Percentiles rank a stretch among this genome's conserved stretches.
phyloP scores from a whole-genome alignment of 495 filamentous ascomycete genomes.

The Achaetomiella virescens region DNA sequence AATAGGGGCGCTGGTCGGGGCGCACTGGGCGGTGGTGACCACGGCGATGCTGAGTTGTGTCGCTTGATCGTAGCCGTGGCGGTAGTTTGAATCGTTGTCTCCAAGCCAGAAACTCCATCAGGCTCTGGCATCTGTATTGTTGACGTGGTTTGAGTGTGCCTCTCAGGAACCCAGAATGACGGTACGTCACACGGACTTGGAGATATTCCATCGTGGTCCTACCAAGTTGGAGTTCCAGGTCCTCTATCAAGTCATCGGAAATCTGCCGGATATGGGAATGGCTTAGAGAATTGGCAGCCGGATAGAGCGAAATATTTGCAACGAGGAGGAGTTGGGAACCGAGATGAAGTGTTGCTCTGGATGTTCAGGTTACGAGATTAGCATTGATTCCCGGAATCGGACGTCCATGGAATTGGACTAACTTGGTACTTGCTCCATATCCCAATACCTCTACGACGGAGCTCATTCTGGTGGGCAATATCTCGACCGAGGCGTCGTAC shows the following conservation, averaged over 20 bases:
- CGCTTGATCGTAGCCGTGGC: slow-evolving; percentile 37
- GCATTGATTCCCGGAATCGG: neutral
- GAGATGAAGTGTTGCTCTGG: slow-evolving; percentile 28
- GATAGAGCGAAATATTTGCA: slow-evolving; percentile 29
- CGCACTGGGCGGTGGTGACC: slow-evolving; percentile 31
- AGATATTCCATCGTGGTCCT: slow-evolving; percentile 34
- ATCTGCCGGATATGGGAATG: slow-evolving; percentile 25
- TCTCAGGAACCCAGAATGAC: slow-evolving; percentile 41
- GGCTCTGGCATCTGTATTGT: neutral
- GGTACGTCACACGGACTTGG: slow-evolving; percentile 41
- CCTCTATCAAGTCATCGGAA: slow-evolving; percentile 45
- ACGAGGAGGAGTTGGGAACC: slow-evolving; percentile 37
- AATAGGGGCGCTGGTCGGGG: slow-evolving; percentile 34
- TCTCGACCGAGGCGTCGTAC: slow-evolving; percentile 35
- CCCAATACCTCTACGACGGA: slow-evolving; percentile 35
- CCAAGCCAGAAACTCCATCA: slow-evolving; percentile 19
- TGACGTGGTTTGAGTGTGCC: neutral
- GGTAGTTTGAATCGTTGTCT: slow-evolving; percentile 41
- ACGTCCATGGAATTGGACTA: slow-evolving; percentile 6
- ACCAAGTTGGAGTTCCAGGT: slow-evolving; percentile 46
- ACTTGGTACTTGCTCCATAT: slow-evolving; percentile 23
- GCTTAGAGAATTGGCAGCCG: neutral
- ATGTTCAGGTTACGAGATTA: neutral
- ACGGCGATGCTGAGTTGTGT: slow-evolving; percentile 33
- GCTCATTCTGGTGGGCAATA: slow-evolving; percentile 28